Base-by-base conservation (phyloP, 441 rosid genomes). In the Adansonia grandidieri region DNA sequence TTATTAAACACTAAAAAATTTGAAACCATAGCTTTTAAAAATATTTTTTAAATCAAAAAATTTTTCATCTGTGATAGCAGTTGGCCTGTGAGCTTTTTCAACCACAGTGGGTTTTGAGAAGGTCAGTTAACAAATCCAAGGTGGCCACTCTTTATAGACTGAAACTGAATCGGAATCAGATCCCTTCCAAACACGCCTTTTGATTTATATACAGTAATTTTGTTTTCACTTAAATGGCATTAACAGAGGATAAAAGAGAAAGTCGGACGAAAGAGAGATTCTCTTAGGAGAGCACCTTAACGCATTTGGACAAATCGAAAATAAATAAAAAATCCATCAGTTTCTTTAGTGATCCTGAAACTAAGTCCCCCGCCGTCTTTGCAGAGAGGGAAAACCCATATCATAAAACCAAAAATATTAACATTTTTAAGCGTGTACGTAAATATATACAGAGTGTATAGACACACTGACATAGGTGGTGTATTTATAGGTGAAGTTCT, bases 331-430 rank as follows among this genome's bases (percentile, higher is more conserved):
- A 65, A 22, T 42, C 77, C 84, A 56, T 0, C 63, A 70, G 84
- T 76, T 14, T 65, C 20, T 74, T 76, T 0, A 15, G 48, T 67
- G 77, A 42, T 60, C 75, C 79, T 74, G 37, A 71, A 47, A 64
- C 75, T 15, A 54, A 47, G 64, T 60, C 42, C 64, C 83, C 83
- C 84, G 88, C 86, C 84, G 86, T 80, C 85, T 81, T 83, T 85
- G 83, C 88, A 82, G 85, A 65, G 80, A 79, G 75, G 79, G 81
- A 73, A 81, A 63, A 40, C 53, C 6, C 4, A 61, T 19, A 22
- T 48, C 17, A 28, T 60, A 32, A 66, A 48, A 67, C 15, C 4
- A 11, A 3, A 48, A n/a, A 2, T 28, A 32, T 20, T 1, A 2
- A 48, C 24, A 11, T 28, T 20, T 13, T n/a, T 15, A 6, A 3